Percentiles rank a stretch among this genome's conserved stretches.
Evolutionary conservation across 2,329 filamentous ascomycete genomes (phyloP).

Genomic region (Pezicula carpinea): DNA sequence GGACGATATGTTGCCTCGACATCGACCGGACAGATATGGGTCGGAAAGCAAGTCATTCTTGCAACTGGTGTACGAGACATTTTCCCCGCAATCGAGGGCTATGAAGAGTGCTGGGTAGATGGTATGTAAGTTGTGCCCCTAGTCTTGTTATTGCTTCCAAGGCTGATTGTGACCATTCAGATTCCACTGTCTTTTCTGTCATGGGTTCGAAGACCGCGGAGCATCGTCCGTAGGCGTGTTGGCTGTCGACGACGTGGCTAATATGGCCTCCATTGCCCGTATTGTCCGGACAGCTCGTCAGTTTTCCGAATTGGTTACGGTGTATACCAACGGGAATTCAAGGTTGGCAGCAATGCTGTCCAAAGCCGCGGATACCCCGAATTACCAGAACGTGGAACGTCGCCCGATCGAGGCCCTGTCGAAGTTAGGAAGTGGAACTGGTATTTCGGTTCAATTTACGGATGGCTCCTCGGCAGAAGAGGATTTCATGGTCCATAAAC

Average conservation of each 20-base stretch:
- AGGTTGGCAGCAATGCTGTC: neutral
- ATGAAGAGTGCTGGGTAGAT: conserved; percentile 47
- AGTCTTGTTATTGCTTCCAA: conserved; percentile 19
- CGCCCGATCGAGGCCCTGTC: neutral
- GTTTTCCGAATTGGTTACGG: conserved; percentile 37
- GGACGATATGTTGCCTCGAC: neutral
- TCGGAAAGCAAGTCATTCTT: conserved; percentile 49
- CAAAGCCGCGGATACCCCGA: neutral
- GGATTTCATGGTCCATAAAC: conserved; percentile 32
- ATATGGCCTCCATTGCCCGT: conserved; percentile 30
- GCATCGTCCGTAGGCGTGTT: conserved; percentile 41
- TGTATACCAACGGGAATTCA: conserved; percentile 46
- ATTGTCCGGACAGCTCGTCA: conserved; percentile 38
- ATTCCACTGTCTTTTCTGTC: conserved; percentile 55
- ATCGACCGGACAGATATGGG: conserved; percentile 35
- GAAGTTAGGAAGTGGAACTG: conserved; percentile 19
- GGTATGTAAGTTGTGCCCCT: conserved; percentile 11
- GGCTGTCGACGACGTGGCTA: conserved; percentile 31
- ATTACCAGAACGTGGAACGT: neutral
- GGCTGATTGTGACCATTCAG: conserved; percentile 18
- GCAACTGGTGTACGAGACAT: conserved; percentile 50
- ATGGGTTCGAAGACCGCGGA: conserved; percentile 53
- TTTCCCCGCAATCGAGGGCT: conserved; percentile 47
- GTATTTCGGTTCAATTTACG: conserved; percentile 31
- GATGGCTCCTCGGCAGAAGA: conserved; percentile 26